phyloP scores from a whole-genome alignment of 169 alveolate species.

The Plasmodium fragile region DNA sequence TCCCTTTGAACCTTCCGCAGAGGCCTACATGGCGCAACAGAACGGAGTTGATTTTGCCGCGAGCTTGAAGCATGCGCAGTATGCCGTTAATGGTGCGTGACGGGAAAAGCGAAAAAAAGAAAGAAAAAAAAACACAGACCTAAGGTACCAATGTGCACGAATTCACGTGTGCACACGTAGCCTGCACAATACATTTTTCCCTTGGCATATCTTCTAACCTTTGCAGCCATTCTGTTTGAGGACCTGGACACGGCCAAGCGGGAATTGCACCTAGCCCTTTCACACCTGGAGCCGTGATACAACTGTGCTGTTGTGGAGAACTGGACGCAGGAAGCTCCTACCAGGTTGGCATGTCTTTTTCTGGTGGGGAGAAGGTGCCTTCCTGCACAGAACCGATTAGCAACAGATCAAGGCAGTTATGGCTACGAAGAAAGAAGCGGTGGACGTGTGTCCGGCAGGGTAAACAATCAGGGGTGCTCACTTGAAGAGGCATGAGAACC shows the following conservation, averaged over 20 bases:
- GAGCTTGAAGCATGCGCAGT: conserved; percentile 74
- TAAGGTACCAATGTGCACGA: background rate
- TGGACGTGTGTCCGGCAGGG: background rate
- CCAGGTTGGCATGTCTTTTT: background rate
- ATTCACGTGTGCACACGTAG: background rate
- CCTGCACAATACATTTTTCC: background rate
- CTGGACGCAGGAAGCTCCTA: background rate
- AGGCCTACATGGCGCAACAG: background rate
- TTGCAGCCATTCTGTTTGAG: conserved; percentile 67
- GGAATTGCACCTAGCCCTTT: conserved; percentile 32
- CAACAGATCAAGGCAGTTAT: background rate
- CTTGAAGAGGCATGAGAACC: background rate
- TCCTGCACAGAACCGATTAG: background rate
- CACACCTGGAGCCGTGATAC: conserved; percentile 21
- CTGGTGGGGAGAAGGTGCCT: background rate
- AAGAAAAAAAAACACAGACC: background rate
- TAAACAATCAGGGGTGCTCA: background rate
- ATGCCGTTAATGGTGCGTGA: conserved; percentile 67
- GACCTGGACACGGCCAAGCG: conserved; percentile 56
- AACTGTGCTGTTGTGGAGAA: background rate
- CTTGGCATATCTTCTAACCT: background rate
- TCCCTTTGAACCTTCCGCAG: background rate
- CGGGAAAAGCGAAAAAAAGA: background rate
- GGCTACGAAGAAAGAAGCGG: background rate
- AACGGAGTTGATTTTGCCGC: conserved; percentile 14